Conservation (phyloP, 1,139 yeast species). For the Lodderomyces beijingensis region DNA sequence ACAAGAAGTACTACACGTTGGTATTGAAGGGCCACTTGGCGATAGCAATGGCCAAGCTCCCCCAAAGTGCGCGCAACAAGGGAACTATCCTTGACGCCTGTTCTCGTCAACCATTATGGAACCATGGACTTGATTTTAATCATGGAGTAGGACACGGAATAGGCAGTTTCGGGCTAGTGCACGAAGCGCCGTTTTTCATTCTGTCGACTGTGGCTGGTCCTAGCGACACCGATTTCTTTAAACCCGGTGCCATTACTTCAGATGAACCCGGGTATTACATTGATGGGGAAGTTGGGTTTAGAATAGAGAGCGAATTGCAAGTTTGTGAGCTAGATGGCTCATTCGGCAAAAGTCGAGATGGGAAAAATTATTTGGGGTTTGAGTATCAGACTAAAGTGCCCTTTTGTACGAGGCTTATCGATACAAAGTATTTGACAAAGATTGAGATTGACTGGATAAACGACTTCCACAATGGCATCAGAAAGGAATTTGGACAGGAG, state of each 20-base stretch:
- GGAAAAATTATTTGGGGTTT: slow-evolving; percentile 38
- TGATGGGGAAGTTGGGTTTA: slow-evolving; percentile 48
- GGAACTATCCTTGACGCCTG: slow-evolving; percentile 47
- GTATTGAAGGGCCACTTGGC: slow-evolving; percentile 55
- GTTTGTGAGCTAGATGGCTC: slow-evolving; percentile 29
- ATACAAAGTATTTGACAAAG: slow-evolving; percentile 26
- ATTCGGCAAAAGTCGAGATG: slow-evolving; percentile 33
- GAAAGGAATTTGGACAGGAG: slow-evolving; percentile 31
- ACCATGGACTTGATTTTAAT: slow-evolving; percentile 48
- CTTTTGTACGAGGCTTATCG: slow-evolving; percentile 46
- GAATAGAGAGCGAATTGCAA: slow-evolving; percentile 52
- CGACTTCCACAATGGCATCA: slow-evolving; percentile 37
- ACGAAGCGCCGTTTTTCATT: slow-evolving; percentile 52
- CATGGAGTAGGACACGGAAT: slow-evolving; percentile 65
- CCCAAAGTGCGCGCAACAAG: slow-evolving; percentile 33
- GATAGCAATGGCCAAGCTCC: slow-evolving; percentile 50
- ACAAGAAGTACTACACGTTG: slow-evolving; percentile 43
- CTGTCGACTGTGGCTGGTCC: slow-evolving; percentile 34
- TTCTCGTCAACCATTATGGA: slow-evolving; percentile 52
- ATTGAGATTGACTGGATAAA: slow-evolving; percentile 53
- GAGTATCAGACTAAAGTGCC: slow-evolving; percentile 53
- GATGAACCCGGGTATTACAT: slow-evolving; percentile 58
- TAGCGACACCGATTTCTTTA: slow-evolving; percentile 25
- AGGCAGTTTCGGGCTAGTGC: slow-evolving; percentile 54
- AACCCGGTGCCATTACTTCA: slow-evolving; percentile 46